Evolutionary conservation across 257 asterid genomes (phyloP), one percentile per base, ranked within the genome.

Genomic region (Voacanga thouarsii): DNA sequence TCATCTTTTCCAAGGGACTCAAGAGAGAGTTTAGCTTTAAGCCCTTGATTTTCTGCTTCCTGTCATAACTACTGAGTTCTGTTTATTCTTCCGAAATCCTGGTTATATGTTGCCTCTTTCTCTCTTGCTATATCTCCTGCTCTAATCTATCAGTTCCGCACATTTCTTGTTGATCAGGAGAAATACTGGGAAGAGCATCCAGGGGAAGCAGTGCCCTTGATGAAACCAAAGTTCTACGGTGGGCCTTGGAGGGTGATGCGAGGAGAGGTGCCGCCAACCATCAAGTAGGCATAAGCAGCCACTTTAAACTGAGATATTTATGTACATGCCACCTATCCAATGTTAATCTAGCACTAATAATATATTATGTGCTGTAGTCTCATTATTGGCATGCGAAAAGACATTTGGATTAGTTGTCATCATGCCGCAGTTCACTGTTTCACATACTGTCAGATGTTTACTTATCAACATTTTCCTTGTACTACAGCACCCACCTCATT

Each of bases 201-300:
- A 23, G 98, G 98, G 71, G 89, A 89, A 79, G 83, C 71, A 43
- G 97, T 91, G 77, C 98, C 97, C 18, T 76, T 94, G 59, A 94
- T 94, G 98, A 89, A 92, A 80, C 98, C 98, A 33, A 86, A 81
- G 83, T 94, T 94, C 78, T 94, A 94, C 50, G 84, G 85, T 7
- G 98, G 98, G 72, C 98, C 98, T 77, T 94, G 98, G 98, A 89
- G 87, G 83, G 97, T 94, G 37, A 83, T 89, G 85, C 85, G 94
- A 80, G 98, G 98, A 6, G 93, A 92, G 2, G 97, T 90, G 76
- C 97, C 97, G 55, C 78, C 80, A 26, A 87, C 60, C 75, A 65
- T 81, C 78, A 83, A 88, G 86, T 68, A 80, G 73, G 77, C 45
- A 44, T 59, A 33, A 68, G 44, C 83, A 56, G 60, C 12, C 16